Evolutionary conservation across 169 alveolate genomes (phyloP).

Genomic region (Plasmodium gonderi): DNA sequence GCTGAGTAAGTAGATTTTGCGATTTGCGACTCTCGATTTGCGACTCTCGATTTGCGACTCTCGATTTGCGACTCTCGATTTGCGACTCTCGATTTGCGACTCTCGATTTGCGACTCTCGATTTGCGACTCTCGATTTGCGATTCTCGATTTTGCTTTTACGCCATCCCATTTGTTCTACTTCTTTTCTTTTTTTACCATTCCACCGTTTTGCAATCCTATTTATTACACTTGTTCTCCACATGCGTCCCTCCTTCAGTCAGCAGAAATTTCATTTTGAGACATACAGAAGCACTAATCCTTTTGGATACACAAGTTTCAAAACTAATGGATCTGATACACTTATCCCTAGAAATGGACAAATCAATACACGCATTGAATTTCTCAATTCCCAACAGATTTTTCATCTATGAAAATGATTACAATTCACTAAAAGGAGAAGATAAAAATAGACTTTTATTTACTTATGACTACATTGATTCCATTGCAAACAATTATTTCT

Average conservation of each 20-base stretch:
- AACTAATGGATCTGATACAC: conserved; percentile 25
- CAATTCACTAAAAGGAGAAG: not conserved
- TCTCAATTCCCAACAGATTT: conserved; percentile 1
- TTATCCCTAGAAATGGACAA: conserved; percentile 9
- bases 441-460: not conserved
- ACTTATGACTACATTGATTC: conserved; percentile 42
- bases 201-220: not conserved
- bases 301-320: conserved; percentile 54
- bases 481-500: conserved; percentile 44
- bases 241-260: not conserved
- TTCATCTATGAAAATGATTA: conserved; percentile 15
- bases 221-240: not conserved
- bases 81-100: no score
- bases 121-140: no score
- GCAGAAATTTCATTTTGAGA: conserved; percentile 35
- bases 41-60: no score
- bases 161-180: no score
- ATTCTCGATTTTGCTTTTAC: no score
- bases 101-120: no score
- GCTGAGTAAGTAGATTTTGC: conserved; percentile 4
- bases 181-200: not conserved
- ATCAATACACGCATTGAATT: not conserved
- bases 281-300: not conserved
- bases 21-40: no score
- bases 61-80: no score